phyloP scores from a whole-genome alignment of 2,329 filamentous ascomycete species.

The Microcyclospora pomicola region DNA sequence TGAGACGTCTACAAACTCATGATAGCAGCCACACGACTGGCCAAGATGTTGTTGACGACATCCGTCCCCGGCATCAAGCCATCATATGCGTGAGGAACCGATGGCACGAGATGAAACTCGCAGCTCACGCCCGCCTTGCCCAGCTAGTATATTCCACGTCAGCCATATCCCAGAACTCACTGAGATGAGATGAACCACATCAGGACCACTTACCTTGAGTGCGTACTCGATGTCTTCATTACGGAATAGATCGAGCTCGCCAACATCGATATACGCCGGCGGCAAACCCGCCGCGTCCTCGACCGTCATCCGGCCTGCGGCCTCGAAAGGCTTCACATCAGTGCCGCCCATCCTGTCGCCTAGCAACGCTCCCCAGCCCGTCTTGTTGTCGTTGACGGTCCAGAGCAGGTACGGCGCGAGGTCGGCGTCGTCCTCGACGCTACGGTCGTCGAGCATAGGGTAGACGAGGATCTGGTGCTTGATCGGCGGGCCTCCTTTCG shows the following conservation, averaged over 20 bases:
- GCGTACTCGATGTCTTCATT: conserved; percentile 31
- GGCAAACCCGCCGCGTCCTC: conserved; percentile 28
- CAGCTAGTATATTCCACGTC: conserved; percentile 9
- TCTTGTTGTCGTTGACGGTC: conserved; percentile 26
- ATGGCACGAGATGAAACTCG: conserved; percentile 33
- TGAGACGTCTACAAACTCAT: background rate
- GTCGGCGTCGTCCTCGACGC: conserved; percentile 19
- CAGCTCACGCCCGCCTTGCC: conserved; percentile 29
- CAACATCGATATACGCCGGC: conserved; percentile 32
- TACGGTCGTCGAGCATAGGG: conserved; percentile 36
- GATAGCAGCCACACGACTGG: background rate
- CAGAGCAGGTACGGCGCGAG: conserved; percentile 25
- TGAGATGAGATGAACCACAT: no score
- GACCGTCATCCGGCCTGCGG: conserved; percentile 23
- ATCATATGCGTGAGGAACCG: conserved; percentile 30
- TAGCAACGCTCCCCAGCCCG: conserved; percentile 30
- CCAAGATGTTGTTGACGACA: conserved; percentile 1
- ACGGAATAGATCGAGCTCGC: conserved; percentile 31
- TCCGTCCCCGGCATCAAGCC: conserved; percentile 8
- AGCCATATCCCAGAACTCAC: no score
- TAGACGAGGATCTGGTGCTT: conserved; percentile 32
- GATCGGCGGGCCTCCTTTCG: conserved; percentile 14
- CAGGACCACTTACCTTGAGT: conserved; percentile 6
- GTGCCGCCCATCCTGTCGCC: conserved; percentile 23
- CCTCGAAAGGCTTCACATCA: conserved; percentile 24